These are phyloP conservation scores for Pyrrhoderma noxium DNA, from an alignment of 1,284 basidiomycete genomes.

Conservation along the genomic window DNA sequence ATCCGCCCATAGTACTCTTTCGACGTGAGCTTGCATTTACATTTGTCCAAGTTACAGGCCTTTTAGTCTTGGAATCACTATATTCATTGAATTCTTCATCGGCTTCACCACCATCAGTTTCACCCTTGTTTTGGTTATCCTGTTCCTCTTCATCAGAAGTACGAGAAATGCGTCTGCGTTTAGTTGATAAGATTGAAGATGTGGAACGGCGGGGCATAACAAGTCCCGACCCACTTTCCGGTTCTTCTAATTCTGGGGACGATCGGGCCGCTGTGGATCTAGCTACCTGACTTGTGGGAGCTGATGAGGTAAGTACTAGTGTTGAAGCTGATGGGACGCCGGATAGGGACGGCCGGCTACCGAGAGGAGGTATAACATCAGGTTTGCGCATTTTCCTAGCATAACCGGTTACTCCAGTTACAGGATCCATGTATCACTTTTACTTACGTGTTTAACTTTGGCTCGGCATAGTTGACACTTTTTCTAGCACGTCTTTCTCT, in stretches of 20 bases:
- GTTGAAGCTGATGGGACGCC: slow-evolving; percentile 28
- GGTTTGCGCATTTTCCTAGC: slow-evolving; percentile 87
- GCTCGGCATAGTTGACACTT: slow-evolving; percentile 84
- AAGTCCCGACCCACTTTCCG: slow-evolving; percentile 3
- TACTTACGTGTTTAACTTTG: slow-evolving; percentile 81
- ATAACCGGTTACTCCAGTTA: slow-evolving; percentile 16
- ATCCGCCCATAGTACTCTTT: slow-evolving; percentile 4
- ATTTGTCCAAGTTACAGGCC: slow-evolving; percentile 37
- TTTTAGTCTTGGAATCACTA: slow-evolving; percentile 20
- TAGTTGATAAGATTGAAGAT: slow-evolving; percentile 18
- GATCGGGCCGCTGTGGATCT: neutral
- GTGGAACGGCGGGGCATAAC: slow-evolving; percentile 19
- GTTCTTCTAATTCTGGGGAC: neutral
- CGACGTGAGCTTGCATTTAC: slow-evolving; percentile 36
- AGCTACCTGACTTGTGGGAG: neutral
- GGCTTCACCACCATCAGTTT: slow-evolving; percentile 56
- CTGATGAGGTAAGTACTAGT: slow-evolving; percentile 1
- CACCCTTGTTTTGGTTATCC: slow-evolving; percentile 37
- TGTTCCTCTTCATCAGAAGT: slow-evolving; percentile 21
- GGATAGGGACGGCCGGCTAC: slow-evolving; percentile 28
- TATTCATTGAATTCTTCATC: slow-evolving; percentile 62
- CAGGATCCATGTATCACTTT: neutral
- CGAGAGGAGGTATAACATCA: slow-evolving; percentile 39
- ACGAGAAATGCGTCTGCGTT: slow-evolving; percentile 9
- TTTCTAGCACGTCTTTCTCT: slow-evolving; percentile 67